Percentiles rank a stretch among this genome's conserved stretches.
These are phyloP conservation scores for Sphaerostilbella broomeana DNA, from an alignment of 2,329 filamentous ascomycete species.

Conservation along the genomic window DNA sequence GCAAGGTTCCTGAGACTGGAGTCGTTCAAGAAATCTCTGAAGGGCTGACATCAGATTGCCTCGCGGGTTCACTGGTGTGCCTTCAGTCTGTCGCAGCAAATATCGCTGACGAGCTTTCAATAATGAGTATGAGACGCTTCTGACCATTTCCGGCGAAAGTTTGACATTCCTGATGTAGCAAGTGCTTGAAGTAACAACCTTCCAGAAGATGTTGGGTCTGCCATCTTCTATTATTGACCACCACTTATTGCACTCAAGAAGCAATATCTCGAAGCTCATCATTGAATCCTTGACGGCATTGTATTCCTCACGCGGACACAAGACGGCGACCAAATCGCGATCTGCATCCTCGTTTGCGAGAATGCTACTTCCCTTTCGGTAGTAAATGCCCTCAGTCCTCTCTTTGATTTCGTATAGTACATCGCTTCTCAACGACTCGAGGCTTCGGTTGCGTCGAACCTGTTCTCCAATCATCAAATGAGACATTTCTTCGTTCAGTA, in stretches of 20 bases:
- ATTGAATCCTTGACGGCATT: conserved; percentile 1
- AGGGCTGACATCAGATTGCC: conserved; percentile 6
- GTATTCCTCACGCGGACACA: conserved; percentile 5
- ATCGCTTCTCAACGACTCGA: conserved; percentile 8
- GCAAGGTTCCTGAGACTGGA: background rate
- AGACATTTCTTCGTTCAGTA: too few species aligned
- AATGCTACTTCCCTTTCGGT: background rate
- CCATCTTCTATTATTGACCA: background rate
- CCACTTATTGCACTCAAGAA: conserved; percentile 9
- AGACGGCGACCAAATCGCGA: background rate
- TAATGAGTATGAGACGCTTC: conserved; percentile 8
- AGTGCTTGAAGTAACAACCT: background rate
- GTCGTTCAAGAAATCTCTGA: conserved; percentile 10
- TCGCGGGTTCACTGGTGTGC: too few species aligned
- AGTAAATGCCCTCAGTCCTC: conserved; percentile 11
- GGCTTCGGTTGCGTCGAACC: conserved; percentile 4
- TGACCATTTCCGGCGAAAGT: conserved; percentile 1
- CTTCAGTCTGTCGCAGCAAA: conserved; percentile 5
- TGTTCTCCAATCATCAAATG: background rate
- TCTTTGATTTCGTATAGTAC: conserved; percentile 5
- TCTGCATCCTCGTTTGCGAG: conserved; percentile 2
- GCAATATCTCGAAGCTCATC: background rate
- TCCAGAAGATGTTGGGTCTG: background rate
- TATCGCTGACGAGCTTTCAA: conserved; percentile 14
- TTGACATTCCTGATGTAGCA: background rate